Conservation (phyloP, 2,329 filamentous ascomycete species). For the Hirsutella minnesotensis region DNA sequence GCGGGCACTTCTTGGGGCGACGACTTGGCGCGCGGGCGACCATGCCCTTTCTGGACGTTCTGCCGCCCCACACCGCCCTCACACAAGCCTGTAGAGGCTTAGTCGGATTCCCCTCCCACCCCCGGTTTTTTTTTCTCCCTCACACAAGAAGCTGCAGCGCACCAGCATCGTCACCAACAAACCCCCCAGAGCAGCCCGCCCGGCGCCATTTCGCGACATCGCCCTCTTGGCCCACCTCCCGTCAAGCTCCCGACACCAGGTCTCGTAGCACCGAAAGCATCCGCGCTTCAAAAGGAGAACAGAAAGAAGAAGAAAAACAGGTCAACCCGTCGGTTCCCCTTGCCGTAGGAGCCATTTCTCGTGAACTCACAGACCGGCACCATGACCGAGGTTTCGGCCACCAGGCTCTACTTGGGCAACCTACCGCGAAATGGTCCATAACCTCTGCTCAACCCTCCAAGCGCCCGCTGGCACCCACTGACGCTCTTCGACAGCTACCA, state of each 20-base stretch:
- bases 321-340: too few relatives aligned
- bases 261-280: too few relatives aligned
- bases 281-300: too few relatives aligned
- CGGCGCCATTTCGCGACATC: constrained; percentile 1
- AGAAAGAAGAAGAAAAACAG: too few relatives aligned
- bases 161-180: neutral
- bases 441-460: constrained; percentile 5
- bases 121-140: constrained; percentile 3
- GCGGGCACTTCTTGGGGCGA: neutral
- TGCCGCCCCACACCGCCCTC: constrained; percentile 7
- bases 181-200: neutral
- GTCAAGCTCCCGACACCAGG: too few relatives aligned
- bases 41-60: constrained; percentile 2
- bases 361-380: constrained; percentile 16
- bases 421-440: constrained; percentile 81
- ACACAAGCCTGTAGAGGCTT: constrained; percentile 1
- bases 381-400: constrained; percentile 86
- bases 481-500: constrained; percentile 62
- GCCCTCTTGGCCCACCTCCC: neutral
- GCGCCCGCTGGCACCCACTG: constrained; percentile 24
- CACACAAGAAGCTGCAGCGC: neutral
- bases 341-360: neutral
- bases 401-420: constrained; percentile 94
- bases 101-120: constrained; percentile 3
- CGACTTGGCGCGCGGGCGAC: neutral